These are phyloP conservation scores for Debaryomyces tyrocola DNA, from an alignment of 805 yeast genomes.

Conservation along the genomic window DNA sequence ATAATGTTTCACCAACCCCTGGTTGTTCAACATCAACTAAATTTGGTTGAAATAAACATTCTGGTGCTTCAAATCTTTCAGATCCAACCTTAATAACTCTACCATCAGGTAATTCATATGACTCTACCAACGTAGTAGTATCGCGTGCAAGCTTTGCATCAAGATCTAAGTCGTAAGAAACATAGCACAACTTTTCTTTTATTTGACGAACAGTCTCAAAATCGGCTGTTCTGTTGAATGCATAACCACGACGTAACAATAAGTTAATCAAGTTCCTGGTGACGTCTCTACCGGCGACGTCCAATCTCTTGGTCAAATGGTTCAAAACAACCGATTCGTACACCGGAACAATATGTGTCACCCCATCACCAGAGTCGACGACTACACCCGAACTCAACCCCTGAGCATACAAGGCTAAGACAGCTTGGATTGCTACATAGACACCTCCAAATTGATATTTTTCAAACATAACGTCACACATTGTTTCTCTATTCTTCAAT, in stretches of 20 bases:
- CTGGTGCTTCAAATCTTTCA: slow-evolving; percentile 96
- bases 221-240: slow-evolving; percentile 97
- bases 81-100: slow-evolving; percentile 91
- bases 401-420: slow-evolving; percentile 95
- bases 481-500: slow-evolving; percentile 78
- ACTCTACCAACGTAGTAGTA: slow-evolving; percentile 92
- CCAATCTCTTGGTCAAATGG: slow-evolving; percentile 87
- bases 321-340: slow-evolving; percentile 96
- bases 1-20: slow-evolving; percentile 90
- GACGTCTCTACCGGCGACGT: slow-evolving; percentile 98
- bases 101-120: slow-evolving; percentile 95
- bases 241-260: slow-evolving; percentile 92
- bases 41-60: slow-evolving; percentile 94
- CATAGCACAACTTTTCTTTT: slow-evolving; percentile 94
- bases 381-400: slow-evolving; percentile 97
- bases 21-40: slow-evolving; percentile 96
- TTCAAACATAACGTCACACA: slow-evolving; percentile 94
- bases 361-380: slow-evolving; percentile 98
- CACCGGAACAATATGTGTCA: slow-evolving; percentile 96
- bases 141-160: slow-evolving; percentile 87
- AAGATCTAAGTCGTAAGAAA: slow-evolving; percentile 88
- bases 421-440: slow-evolving; percentile 96
- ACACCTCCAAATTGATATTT: slow-evolving; percentile 89
- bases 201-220: slow-evolving; percentile 98
- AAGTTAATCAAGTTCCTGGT: slow-evolving; percentile 93